Conservation (phyloP, 176 grass and related monocot species). For the Saccharum officinarum region DNA sequence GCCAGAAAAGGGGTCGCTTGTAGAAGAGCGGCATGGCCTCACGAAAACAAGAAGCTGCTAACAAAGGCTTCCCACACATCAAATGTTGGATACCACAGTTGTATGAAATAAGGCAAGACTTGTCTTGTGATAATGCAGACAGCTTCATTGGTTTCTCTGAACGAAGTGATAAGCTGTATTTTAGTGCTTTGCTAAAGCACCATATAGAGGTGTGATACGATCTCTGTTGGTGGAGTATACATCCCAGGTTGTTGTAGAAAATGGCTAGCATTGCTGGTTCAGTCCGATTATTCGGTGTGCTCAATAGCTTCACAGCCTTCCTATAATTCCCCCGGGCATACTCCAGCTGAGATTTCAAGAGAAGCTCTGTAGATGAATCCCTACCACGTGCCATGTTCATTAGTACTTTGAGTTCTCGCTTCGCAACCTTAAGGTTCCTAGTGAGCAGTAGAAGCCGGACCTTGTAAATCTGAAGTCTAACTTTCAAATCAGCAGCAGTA, state of each 20-base stretch:
- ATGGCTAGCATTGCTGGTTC: slow-evolving; percentile 70
- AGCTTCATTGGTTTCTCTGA: slow-evolving; percentile 75
- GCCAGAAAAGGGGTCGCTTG: slow-evolving; percentile 75
- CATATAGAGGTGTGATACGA: slow-evolving; percentile 60
- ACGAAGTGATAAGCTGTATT: slow-evolving; percentile 48
- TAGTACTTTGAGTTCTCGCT: slow-evolving; percentile 93
- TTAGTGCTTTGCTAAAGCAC: slow-evolving; percentile 84
- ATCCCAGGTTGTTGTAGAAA: slow-evolving; percentile 92
- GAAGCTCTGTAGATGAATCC: slow-evolving; percentile 86
- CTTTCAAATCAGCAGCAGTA: slow-evolving; percentile 73
- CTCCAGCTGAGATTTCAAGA: slow-evolving; percentile 94
- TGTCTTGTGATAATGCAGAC: slow-evolving; percentile 72
- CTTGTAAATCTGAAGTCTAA: slow-evolving; percentile 90
- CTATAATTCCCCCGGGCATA: slow-evolving; percentile 88
- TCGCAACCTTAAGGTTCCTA: slow-evolving; percentile 88
- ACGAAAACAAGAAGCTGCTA: slow-evolving; percentile 79
- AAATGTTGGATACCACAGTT: slow-evolving; percentile 87
- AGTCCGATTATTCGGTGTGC: slow-evolving; percentile 71
- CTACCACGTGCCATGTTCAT: slow-evolving; percentile 97
- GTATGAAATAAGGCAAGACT: slow-evolving; percentile 72
- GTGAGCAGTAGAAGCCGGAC: slow-evolving; percentile 78
- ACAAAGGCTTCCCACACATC: slow-evolving; percentile 69
- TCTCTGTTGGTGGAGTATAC: slow-evolving; percentile 89
- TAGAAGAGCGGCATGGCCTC: slow-evolving; percentile 64
- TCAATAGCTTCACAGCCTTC: slow-evolving; percentile 92